Evolutionary conservation across 2,329 filamentous ascomycete genomes (phyloP).

Genomic region (Thyridium curvatum): DNA sequence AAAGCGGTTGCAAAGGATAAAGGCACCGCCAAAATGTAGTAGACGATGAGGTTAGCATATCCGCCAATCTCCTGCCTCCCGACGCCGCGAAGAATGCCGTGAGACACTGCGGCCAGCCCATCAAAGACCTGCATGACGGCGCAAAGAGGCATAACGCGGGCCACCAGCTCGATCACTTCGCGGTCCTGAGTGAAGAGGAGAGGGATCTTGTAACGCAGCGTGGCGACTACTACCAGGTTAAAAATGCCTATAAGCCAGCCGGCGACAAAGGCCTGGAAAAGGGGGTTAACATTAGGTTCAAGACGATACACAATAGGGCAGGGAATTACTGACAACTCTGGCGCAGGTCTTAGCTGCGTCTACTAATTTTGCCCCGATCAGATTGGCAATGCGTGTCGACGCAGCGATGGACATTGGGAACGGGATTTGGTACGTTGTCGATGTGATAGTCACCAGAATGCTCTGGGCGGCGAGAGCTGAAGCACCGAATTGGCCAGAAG

Average conservation of each 20-base stretch:
- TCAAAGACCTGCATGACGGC: constrained; percentile 91
- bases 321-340: constrained; percentile 55
- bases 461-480: constrained; percentile 82
- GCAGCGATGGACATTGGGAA: constrained; percentile 87
- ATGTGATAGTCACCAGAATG: constrained; percentile 70
- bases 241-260: constrained; percentile 68
- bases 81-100: constrained; percentile 79
- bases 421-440: constrained; percentile 82
- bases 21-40: constrained; percentile 82
- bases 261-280: constrained; percentile 47
- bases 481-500: constrained; percentile 71
- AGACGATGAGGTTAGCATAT: constrained; percentile 78
- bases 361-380: constrained; percentile 81
- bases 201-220: constrained; percentile 67
- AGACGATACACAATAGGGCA: background rate
- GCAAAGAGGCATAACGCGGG: constrained; percentile 68
- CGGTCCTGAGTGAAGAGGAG: constrained; percentile 70
- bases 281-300: background rate
- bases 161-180: constrained; percentile 63
- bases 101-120: constrained; percentile 69
- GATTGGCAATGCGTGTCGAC: constrained; percentile 82
- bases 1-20: constrained; percentile 76
- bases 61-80: constrained; percentile 87
- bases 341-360: constrained; percentile 74
- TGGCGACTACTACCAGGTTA: constrained; percentile 66